Conservation (phyloP, 768 basidiomycete genomes). For the Porphyrellus cyaneotinctus region DNA sequence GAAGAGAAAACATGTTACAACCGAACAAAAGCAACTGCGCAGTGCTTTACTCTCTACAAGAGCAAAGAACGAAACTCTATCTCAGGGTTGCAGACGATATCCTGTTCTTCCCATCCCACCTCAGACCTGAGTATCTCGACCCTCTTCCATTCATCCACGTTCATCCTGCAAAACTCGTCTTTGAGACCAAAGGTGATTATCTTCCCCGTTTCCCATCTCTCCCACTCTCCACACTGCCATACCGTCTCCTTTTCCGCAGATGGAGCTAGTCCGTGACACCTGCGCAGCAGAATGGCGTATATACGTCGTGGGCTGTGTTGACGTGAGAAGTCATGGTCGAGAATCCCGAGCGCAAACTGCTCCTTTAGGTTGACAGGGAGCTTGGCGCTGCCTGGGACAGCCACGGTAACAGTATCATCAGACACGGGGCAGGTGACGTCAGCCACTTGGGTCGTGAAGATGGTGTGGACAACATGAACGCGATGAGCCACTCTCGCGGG, state of each 20-base stretch:
- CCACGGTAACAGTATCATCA: not conserved
- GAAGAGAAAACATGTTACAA: no score
- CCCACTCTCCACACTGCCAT: not conserved
- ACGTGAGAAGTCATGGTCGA: not conserved
- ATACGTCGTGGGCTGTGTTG: not conserved
- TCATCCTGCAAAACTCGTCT: not conserved
- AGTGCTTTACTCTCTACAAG: no score
- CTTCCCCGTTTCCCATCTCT: not conserved
- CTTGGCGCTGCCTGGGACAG: not conserved
- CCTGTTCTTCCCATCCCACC: not conserved
- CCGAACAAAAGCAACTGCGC: no score
- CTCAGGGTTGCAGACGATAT: not conserved
- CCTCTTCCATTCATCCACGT: not conserved
- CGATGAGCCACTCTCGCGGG: not conserved
- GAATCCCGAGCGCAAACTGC: not conserved
- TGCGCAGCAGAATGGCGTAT: not conserved
- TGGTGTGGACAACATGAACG: not conserved
- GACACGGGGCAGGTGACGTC: not conserved
- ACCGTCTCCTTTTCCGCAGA: not conserved
- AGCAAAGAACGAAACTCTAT: not conserved
- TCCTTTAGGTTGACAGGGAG: not conserved
- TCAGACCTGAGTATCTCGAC: not conserved
- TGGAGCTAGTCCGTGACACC: not conserved
- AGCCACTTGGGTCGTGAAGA: not conserved
- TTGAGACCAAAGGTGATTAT: not conserved